Evolutionary conservation across 441 rosid species (phyloP).

Genomic region (Sinapis alba): DNA sequence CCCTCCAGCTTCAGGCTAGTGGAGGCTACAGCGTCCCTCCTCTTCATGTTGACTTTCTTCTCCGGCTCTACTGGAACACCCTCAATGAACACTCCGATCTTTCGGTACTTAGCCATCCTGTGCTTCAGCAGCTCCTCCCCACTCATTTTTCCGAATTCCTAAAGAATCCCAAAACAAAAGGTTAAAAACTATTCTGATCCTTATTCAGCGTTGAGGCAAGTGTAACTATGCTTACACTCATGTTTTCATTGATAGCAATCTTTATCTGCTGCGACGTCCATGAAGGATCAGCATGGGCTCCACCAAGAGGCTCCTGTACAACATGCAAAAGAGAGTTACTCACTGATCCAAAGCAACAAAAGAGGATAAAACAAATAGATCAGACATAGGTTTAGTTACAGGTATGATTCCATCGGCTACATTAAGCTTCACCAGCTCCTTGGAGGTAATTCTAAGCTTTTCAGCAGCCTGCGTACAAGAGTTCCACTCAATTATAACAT

Average conservation of each 20-base stretch:
- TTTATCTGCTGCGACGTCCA: slow-evolving; percentile 84
- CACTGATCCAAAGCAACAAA: background rate
- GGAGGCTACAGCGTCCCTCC: slow-evolving; percentile 50
- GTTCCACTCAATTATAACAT: background rate
- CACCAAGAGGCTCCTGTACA: slow-evolving; percentile 88
- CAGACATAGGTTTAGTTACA: slow-evolving; percentile 48
- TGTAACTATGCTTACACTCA: slow-evolving; percentile 56
- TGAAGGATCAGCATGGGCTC: slow-evolving; percentile 86
- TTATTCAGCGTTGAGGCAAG: background rate
- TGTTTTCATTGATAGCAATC: slow-evolving; percentile 64
- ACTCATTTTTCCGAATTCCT: slow-evolving; percentile 74
- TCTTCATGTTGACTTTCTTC: slow-evolving; percentile 71
- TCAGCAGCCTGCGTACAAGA: slow-evolving; percentile 75
- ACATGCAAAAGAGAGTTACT: slow-evolving; percentile 11
- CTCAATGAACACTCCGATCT: slow-evolving; percentile 69
- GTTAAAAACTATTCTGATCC: slow-evolving; percentile 13
- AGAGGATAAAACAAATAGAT: slow-evolving; percentile 16
- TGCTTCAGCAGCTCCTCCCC: slow-evolving; percentile 63
- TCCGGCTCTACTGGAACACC: slow-evolving; percentile 58
- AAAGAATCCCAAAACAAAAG: background rate
- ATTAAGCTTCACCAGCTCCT: slow-evolving; percentile 64
- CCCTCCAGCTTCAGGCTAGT: slow-evolving; percentile 52
- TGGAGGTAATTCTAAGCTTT: slow-evolving; percentile 80
- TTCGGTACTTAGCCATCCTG: slow-evolving; percentile 70
- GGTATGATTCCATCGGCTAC: slow-evolving; percentile 89